phyloP scores from a whole-genome alignment of 78 protist species.

The Trichosphaerium sp. region DNA sequence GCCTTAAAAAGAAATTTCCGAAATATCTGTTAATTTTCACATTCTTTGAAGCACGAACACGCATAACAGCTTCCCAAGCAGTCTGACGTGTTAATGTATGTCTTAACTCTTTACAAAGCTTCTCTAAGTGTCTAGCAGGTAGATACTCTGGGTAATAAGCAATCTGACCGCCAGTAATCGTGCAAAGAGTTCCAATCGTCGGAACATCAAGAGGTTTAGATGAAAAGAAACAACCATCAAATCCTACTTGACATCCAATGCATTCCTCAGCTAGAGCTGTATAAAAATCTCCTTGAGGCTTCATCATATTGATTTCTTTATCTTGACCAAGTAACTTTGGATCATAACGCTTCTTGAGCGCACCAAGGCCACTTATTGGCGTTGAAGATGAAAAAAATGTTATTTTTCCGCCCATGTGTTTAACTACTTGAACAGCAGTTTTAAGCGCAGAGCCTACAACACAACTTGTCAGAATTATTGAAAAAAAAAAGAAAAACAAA shows the following conservation, averaged over 20 bases:
- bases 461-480: no score
- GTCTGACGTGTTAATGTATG: slow-evolving; percentile 17
- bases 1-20: slow-evolving; percentile 57
- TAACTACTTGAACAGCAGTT: not conserved
- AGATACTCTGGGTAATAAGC: slow-evolving; percentile 33
- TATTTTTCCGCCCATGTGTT: not conserved
- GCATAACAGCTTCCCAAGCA: slow-evolving; percentile 68
- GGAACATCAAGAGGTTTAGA: not conserved
- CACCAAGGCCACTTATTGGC: slow-evolving; percentile 2
- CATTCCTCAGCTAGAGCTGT: slow-evolving; percentile 2
- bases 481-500: no score
- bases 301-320: not conserved
- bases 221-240: not conserved
- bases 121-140: slow-evolving; percentile 25
- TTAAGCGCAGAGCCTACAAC: slow-evolving; percentile 1
- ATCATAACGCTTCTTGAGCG: slow-evolving; percentile 3
- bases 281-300: not conserved
- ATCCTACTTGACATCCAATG: not conserved
- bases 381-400: not conserved
- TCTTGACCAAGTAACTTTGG: not conserved
- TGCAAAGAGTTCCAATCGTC: slow-evolving; percentile 20
- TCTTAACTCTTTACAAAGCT: slow-evolving; percentile 28
- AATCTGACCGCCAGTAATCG: slow-evolving; percentile 53
- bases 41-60: slow-evolving; percentile 32
- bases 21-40: slow-evolving; percentile 7